Base-by-base conservation (phyloP, 2,329 filamentous ascomycete genomes). In the Nigrograna mackinnonii region DNA sequence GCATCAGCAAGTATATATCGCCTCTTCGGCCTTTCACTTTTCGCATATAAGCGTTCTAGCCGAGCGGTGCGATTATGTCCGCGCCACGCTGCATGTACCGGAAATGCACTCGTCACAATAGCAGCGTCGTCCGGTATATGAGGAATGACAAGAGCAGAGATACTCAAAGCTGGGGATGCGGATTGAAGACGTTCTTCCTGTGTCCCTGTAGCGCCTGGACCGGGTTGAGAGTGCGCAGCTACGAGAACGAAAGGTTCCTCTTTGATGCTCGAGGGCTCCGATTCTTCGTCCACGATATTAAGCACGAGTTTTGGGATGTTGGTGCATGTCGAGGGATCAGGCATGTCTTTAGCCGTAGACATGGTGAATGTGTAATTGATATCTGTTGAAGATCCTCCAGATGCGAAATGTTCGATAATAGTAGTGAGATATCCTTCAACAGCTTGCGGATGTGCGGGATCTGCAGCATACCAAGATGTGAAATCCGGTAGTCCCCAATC, bases 1-100 rank as follows among this genome's bases (percentile, higher is more conserved):
- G 47, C 47, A 34, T 50, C 47, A 5, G 41, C 47, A n/a, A 50
- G 41, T 13, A 47, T 44, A 24, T 46, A 50, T 21, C 37, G 34
- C 19, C 47, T 43, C 14, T 6, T 32, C 9, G 43, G 44, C 16
- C 40, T 30, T 11, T 33, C 22, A 7, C 33, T 17, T 2, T 18
- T 17, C 6, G 18, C 20, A 28, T 30, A 41, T n/a, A 50, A 19
- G 18, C 14, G 4, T 4, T 38, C 24, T 3, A 47, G 36, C 14
- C 44, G 31, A 2, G 47, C 44, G 13, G 47, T 44, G 6, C 47
- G 43, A 37, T 50, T 50, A 24, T 50, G 47, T 6, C 47, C 47
- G 32, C 41, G 41, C 47, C 47, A 50, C 2, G 33, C 34, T 12
- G 47, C 43, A 30, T 50, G 43, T 3, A 47, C 40, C 4, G 47